Percentiles rank a stretch among this genome's conserved stretches.
Conservation (phyloP, 2,329 filamentous ascomycete species). For the Stenocarpella maydis region DNA sequence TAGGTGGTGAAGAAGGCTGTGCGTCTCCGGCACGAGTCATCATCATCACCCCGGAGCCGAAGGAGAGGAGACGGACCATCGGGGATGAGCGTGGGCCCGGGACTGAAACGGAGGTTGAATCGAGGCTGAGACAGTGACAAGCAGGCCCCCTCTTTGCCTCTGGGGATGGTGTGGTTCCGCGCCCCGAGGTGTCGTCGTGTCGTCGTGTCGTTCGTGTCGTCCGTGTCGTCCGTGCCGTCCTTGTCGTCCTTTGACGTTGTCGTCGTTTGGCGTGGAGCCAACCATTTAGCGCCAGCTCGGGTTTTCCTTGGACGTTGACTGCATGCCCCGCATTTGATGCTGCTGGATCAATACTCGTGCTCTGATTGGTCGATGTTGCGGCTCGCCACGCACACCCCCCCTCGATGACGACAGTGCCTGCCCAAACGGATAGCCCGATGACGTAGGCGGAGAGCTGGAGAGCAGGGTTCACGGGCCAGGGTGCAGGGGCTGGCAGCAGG, state of each 20-base stretch:
- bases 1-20: not conserved
- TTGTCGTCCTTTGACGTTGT: not conserved
- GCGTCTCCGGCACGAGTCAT: constrained; percentile 2
- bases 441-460: constrained; percentile 25
- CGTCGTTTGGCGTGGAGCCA: not conserved
- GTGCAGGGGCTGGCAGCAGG: not conserved
- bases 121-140: constrained; percentile 4
- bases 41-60: not conserved
- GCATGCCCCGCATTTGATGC: not conserved
- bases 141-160: not conserved
- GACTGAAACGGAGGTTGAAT: not conserved
- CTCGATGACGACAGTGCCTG: constrained; percentile 29
- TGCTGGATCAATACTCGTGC: not conserved
- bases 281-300: constrained; percentile 1
- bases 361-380: constrained; percentile 12
- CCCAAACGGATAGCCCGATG: constrained; percentile 12
- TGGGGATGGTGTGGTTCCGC: not conserved
- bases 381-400: constrained; percentile 6
- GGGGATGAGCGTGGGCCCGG: not conserved
- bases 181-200: too few relatives aligned
- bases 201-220: not conserved
- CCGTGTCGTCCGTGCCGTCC: not conserved
- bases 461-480: not conserved
- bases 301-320: constrained; percentile 1
- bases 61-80: not conserved